These are phyloP conservation scores for Raphanus hybrid DNA, from an alignment of 441 rosid genomes.

Conservation along the genomic window DNA sequence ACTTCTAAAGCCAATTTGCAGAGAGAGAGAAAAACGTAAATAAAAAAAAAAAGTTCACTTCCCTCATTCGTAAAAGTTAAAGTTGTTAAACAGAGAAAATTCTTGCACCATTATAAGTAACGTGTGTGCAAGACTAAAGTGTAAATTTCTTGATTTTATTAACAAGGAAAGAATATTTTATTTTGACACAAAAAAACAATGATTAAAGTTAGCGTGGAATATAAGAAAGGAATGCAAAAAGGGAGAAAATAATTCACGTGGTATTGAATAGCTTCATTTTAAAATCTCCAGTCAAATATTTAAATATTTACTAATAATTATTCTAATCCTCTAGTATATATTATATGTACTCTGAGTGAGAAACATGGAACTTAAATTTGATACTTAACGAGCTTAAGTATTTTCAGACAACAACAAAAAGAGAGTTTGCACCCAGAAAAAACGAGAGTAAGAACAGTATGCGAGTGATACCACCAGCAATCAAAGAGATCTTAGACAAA, in stretches of 20 bases:
- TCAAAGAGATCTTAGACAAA: slow-evolving; percentile 41
- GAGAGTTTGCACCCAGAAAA: no score
- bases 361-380: slow-evolving; percentile 10
- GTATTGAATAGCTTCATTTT: slow-evolving; percentile 16
- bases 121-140: slow-evolving; percentile 25
- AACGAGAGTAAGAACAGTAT: slow-evolving; percentile 24
- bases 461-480: slow-evolving; percentile 25
- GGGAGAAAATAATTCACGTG: slow-evolving; percentile 13
- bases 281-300: slow-evolving; percentile 11
- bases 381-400: slow-evolving; percentile 17
- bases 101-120: slow-evolving; percentile 11
- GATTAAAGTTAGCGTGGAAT: slow-evolving; percentile 30
- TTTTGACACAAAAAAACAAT: slow-evolving; percentile 27
- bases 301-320: neutral
- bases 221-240: slow-evolving; percentile 35
- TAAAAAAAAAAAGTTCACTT: neutral
- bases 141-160: slow-evolving; percentile 12
- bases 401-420: slow-evolving; percentile 3
- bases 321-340: slow-evolving; percentile 1
- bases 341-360: neutral
- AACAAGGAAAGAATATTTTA: slow-evolving; percentile 40
- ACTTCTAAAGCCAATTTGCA: neutral
- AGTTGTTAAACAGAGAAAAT: neutral
- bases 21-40: no score
- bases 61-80: neutral